Conservation (phyloP, 108 stramenopile species). For the Nannochloropsis gaditana region DNA sequence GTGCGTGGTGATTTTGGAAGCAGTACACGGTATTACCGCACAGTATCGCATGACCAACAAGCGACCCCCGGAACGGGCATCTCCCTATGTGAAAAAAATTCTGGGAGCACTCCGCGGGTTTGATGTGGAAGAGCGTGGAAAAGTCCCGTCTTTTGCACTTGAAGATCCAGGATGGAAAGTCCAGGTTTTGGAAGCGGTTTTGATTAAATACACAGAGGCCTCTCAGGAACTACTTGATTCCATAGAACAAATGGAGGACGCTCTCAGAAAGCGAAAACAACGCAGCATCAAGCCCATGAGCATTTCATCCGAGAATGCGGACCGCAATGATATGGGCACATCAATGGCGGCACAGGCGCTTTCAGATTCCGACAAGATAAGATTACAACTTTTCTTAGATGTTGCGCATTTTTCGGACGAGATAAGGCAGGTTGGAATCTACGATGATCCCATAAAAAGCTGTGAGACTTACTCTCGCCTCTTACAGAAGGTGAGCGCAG, state of each 20-base stretch:
- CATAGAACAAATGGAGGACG: slow-evolving; percentile 10
- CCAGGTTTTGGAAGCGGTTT: not conserved
- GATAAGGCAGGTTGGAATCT: not conserved
- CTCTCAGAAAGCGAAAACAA: slow-evolving; percentile 17
- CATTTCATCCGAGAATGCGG: not conserved
- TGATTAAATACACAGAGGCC: not conserved
- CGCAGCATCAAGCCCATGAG: not conserved
- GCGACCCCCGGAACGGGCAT: slow-evolving; percentile 44
- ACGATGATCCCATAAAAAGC: not conserved
- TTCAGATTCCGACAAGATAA: slow-evolving; percentile 1
- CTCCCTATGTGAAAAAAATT: slow-evolving; percentile 42
- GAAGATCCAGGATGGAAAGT: not conserved
- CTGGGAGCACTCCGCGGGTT: slow-evolving; percentile 43
- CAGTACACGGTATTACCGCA: slow-evolving; percentile 42
- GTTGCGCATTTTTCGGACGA: not conserved
- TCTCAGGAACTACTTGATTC: not conserved
- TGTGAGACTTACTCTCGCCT: not conserved
- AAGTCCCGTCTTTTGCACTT: not conserved
- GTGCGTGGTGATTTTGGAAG: not conserved
- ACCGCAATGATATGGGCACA: too few species aligned
- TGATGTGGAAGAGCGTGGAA: slow-evolving; percentile 24
- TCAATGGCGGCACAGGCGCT: not conserved
- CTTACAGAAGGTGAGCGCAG: not conserved
- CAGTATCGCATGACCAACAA: slow-evolving; percentile 52
- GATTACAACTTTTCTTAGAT: slow-evolving; percentile 2